Evolutionary conservation across 1,139 yeast species (phyloP), one percentile per base, ranked within the genome.

Genomic region (Suhomyces wounanorum): DNA sequence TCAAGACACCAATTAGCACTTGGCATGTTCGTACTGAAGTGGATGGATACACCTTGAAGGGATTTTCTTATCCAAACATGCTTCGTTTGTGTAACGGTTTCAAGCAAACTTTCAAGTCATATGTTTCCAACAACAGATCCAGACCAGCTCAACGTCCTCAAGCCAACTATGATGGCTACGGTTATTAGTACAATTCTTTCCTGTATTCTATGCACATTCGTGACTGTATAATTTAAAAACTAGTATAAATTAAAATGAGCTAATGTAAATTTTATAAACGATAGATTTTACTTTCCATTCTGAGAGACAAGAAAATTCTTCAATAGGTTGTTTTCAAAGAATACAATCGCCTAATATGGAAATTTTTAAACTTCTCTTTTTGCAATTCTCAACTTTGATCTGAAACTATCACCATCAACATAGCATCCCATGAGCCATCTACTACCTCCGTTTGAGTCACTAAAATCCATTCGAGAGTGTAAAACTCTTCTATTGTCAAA

Each of bases 11-110:
- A 38, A 79, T 91, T 43, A 83, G 84, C 59, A 85, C 90, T 4
- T 90, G 97, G 96, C 89, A 89, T 62, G 97, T 94, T 39, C 87
- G 85, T 68, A 90, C 91, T 11, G 86, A 88, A 50, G 91, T 95
- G 35, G 87, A 86, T 55, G 98, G 98, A 6, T 94, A 83, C 65
- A 84, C 83, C 61, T 77, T 94, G 66, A 84, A 85, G 66, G 87
- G 87, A 26, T 87, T 87, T 65, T 82, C 84, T 26, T 94, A 92
- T 66, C 94, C 96, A 23, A 91, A 88, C 65, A 90, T 94, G 78
- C 84, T 84, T 55, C 83, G 89, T 55, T 78, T 94, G 62, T 89
- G 97, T 73, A 94, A 94, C 63, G 99, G 99, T 18, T 95, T 94
- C 82, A 94, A 94, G 76, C 79, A 75, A 57, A 73, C 78, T 13